Conservation (phyloP, 2,329 filamentous ascomycete species). For the Talaromyces funiculosus region DNA sequence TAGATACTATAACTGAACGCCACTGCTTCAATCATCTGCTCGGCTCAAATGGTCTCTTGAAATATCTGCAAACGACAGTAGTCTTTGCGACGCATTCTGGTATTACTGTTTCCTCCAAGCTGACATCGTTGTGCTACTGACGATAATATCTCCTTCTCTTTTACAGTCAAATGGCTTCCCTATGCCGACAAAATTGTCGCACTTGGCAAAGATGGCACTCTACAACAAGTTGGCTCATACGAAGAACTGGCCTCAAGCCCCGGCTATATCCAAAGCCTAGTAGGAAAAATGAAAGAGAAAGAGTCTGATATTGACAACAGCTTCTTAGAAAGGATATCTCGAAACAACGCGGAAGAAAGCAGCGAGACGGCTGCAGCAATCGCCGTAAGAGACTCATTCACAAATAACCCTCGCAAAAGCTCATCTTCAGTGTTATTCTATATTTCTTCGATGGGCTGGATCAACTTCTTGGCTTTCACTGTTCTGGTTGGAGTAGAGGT, state of each 20-base stretch:
- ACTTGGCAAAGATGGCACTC: slow-evolving; percentile 31
- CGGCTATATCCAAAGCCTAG: slow-evolving; percentile 1
- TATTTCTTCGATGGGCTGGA: slow-evolving; percentile 8
- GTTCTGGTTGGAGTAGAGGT: slow-evolving; percentile 4
- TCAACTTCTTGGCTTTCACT: background rate
- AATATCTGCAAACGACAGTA: background rate
- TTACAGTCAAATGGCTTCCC: slow-evolving; percentile 33
- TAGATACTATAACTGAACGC: slow-evolving; percentile 12
- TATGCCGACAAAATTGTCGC: slow-evolving; percentile 40
- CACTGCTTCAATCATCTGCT: slow-evolving; percentile 11
- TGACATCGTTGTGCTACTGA: too few species aligned
- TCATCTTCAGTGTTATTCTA: slow-evolving; percentile 2
- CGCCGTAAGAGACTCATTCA: background rate
- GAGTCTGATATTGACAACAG: background rate
- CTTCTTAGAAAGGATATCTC: background rate
- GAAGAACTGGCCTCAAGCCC: slow-evolving; percentile 27
- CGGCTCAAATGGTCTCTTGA: slow-evolving; percentile 6
- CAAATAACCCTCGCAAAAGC: background rate
- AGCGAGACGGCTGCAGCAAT: background rate
- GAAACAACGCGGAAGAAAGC: background rate
- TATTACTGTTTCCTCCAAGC: background rate
- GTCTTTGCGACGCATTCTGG: slow-evolving; percentile 7
- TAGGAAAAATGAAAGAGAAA: background rate
- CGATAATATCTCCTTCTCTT: background rate
- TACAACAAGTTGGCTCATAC: slow-evolving; percentile 38